Percentiles rank a stretch among this genome's conserved stretches.
These are phyloP conservation scores for Lachnellula occidentalis DNA, from an alignment of 2,329 filamentous ascomycete genomes.

Conservation along the genomic window DNA sequence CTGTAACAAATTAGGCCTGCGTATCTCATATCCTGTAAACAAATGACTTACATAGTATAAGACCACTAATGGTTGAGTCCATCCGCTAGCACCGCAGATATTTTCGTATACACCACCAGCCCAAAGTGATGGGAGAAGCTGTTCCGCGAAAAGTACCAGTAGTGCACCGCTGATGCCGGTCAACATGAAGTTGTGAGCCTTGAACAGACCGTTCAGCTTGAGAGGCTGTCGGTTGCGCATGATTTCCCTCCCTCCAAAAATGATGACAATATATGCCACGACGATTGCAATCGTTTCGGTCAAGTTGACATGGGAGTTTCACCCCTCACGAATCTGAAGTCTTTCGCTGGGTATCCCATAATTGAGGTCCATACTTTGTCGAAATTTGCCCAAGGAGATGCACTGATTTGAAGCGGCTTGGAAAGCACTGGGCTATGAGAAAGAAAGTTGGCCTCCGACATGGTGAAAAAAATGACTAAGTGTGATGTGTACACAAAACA, in stretches of 20 bases:
- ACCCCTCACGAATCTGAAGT: conserved; percentile 20
- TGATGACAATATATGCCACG: conserved; percentile 21
- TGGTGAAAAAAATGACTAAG: background rate
- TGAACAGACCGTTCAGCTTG: conserved; percentile 25
- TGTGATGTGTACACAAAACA: background rate
- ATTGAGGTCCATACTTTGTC: conserved; percentile 16
- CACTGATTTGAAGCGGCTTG: conserved; percentile 9
- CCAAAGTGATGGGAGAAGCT: conserved; percentile 23
- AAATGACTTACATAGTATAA: conserved; percentile 91
- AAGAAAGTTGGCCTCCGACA: conserved; percentile 11
- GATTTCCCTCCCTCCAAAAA: conserved; percentile 25
- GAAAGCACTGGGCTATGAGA: conserved; percentile 9
- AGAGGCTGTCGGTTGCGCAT: conserved; percentile 22
- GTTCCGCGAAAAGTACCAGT: conserved; percentile 23
- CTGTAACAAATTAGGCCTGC: conserved; percentile 12
- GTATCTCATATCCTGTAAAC: background rate
- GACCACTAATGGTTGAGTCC: conserved; percentile 88
- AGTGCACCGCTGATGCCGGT: conserved; percentile 22
- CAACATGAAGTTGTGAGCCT: conserved; percentile 25
- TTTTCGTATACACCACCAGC: conserved; percentile 78
- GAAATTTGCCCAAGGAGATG: conserved; percentile 22
- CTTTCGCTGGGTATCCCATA: conserved; percentile 18
- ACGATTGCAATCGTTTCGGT: conserved; percentile 18
- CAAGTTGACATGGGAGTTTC: conserved; percentile 25
- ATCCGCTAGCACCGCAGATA: conserved; percentile 81